Evolutionary conservation across 768 basidiomycete genomes (phyloP).

Genomic region (Auriculariales sp.): DNA sequence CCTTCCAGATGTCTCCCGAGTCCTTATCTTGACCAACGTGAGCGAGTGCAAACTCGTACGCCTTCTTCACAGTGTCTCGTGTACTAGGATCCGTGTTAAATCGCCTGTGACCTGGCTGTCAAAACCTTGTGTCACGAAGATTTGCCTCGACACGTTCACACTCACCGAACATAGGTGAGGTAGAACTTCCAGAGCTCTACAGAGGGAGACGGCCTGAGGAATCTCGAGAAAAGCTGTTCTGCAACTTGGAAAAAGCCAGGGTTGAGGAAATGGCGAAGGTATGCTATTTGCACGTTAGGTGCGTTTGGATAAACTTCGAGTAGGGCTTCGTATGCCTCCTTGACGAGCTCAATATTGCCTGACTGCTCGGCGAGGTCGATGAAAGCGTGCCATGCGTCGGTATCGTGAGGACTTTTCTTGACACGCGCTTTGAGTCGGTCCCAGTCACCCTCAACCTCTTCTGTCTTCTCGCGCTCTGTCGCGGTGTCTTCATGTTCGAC

Average conservation of each 20-base stretch:
- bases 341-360: slow-evolving; percentile 66
- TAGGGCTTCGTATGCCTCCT: slow-evolving; percentile 68
- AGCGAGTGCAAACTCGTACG: slow-evolving; percentile 86
- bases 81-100: slow-evolving; percentile 51
- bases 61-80: slow-evolving; percentile 67
- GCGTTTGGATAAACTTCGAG: slow-evolving; percentile 83
- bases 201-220: slow-evolving; percentile 69
- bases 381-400: slow-evolving; percentile 65
- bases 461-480: no score
- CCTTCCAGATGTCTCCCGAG: slow-evolving; percentile 83
- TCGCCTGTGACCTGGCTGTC: slow-evolving; percentile 29
- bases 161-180: slow-evolving; percentile 80
- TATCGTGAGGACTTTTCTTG: slow-evolving; percentile 54
- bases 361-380: slow-evolving; percentile 63
- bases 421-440: slow-evolving; percentile 46
- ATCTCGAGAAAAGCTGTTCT: slow-evolving; percentile 80
- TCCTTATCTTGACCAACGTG: slow-evolving; percentile 88
- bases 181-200: slow-evolving; percentile 92
- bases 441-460: slow-evolving; percentile 43
- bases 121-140: slow-evolving; percentile 1
- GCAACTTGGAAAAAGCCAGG: slow-evolving; percentile 57
- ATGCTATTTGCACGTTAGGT: slow-evolving; percentile 75
- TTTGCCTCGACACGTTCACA: slow-evolving; percentile 8
- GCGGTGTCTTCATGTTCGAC: no score
- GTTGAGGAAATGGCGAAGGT: slow-evolving; percentile 62